Evolutionary conservation across 2,329 filamentous ascomycete genomes (phyloP), one percentile per base, ranked within the genome.

Genomic region (Aspergillus neoniger): DNA sequence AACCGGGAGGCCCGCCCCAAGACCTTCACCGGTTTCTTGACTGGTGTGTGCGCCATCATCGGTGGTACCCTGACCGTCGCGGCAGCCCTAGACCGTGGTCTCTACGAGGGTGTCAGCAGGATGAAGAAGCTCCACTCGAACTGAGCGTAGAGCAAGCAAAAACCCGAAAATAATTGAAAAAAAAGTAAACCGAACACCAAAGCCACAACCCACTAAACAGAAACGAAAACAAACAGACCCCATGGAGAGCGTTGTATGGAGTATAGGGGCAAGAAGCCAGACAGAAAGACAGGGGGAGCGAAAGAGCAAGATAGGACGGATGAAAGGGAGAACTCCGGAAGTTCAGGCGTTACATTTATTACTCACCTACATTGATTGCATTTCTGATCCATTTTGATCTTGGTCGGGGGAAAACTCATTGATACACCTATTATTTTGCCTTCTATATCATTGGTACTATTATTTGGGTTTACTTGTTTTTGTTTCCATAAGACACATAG

Each of bases 41-140:
- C 95, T 1, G 95, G 95, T 51, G 86, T 99, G 19, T 99, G 95
- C 76, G 94, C 94, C 39, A 90, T 98, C 63, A 88, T 99, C 54
- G 95, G 95, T 63, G 95, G 95, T 67, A 99, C 95, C 0, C 79
- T 99, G 67, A 99, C 95, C 0, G 95, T 99, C 17, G 95, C 95
- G 10, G 95, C 96, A 5, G 95, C 95, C 4, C 82, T 99, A 32
- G 95, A 99, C 75, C 86, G 96, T 59, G 91, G 90, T 53, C 78
- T 98, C 63, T 99, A 97, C 70, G 95, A 99, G 79, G 95, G 95
- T 44, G 85, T 86, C 2, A 86, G 88, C 60, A 86, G 90, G 73
- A 82, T 98, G 65, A 96, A 90, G 85, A 99, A 99, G 84, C 77
- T 96, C 75, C 91, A 89, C 73, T 81, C 83, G 50, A 82, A 78